phyloP scores from a whole-genome alignment of 768 basidiomycete genomes.

The Cantharellus anzutake region DNA sequence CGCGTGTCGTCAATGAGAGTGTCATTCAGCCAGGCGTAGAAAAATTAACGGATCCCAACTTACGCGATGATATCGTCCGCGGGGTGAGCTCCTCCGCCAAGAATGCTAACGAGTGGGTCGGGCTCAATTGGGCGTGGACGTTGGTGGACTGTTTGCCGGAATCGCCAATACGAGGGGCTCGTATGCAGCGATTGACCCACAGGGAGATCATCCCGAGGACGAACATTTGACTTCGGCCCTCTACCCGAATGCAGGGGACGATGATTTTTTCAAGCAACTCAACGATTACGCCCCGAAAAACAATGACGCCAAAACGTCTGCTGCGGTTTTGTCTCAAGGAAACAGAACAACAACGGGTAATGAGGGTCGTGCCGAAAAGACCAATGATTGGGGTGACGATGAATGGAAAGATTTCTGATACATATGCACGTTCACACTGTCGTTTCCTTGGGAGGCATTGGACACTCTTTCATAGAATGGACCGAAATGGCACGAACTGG shows the following conservation, averaged over 20 bases:
- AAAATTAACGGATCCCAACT: constrained; percentile 56
- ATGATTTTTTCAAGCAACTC: constrained; percentile 8
- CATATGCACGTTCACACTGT: neutral
- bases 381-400: constrained; percentile 26
- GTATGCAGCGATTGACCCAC: constrained; percentile 14
- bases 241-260: constrained; percentile 8
- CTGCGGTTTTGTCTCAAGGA: too few species aligned
- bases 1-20: constrained; percentile 58
- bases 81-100: constrained; percentile 54
- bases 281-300: neutral
- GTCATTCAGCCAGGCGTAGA: constrained; percentile 84
- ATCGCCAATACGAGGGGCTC: constrained; percentile 33
- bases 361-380: constrained; percentile 11
- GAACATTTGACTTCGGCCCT: constrained; percentile 5
- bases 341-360: too few species aligned
- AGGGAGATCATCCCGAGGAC: constrained; percentile 4
- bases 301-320: neutral
- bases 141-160: constrained; percentile 51
- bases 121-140: constrained; percentile 62
- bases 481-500: too few species aligned
- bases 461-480: too few species aligned
- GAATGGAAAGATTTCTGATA: constrained; percentile 66
- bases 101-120: constrained; percentile 61
- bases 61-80: constrained; percentile 54
- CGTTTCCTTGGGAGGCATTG: neutral